Percentiles rank a stretch among this genome's conserved stretches.
These are phyloP conservation scores for Scedosporium apiospermum DNA, from an alignment of 2,329 filamentous ascomycete genomes.

Conservation along the genomic window DNA sequence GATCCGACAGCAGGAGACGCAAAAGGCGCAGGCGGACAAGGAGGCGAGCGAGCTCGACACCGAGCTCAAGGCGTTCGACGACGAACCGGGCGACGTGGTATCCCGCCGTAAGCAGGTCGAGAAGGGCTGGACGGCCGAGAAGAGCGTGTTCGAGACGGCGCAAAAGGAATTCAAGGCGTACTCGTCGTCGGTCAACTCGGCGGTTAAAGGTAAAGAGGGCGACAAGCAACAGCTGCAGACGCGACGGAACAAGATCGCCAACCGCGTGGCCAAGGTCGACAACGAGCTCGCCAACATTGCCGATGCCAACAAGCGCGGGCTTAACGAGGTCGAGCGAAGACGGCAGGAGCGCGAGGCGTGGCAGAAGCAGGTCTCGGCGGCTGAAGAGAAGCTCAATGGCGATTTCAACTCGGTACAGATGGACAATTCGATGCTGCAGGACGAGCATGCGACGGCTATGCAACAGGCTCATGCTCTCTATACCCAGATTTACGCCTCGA, in stretches of 20 bases:
- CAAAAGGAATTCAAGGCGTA: conserved; percentile 44
- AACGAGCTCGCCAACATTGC: conserved; percentile 62
- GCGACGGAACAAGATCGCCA: conserved; percentile 63
- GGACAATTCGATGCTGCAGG: conserved; percentile 28
- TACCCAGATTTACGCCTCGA: not conserved
- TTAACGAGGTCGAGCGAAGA: conserved; percentile 53
- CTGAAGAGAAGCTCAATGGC: conserved; percentile 33
- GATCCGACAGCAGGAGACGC: conserved; percentile 64
- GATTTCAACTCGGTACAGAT: conserved; percentile 26
- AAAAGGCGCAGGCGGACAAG: conserved; percentile 55
- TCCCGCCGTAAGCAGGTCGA: conserved; percentile 47
- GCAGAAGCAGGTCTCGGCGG: conserved; percentile 34
- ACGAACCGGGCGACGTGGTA: conserved; percentile 52
- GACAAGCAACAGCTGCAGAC: conserved; percentile 55
- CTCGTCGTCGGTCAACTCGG: conserved; percentile 53
- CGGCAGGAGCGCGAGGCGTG: conserved; percentile 39
- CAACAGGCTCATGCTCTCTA: conserved; percentile 16
- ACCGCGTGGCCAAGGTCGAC: conserved; percentile 62
- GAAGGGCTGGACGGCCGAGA: conserved; percentile 42
- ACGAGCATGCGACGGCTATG: conserved; percentile 27
- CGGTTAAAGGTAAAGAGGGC: conserved; percentile 52
- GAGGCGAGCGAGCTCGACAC: conserved; percentile 44
- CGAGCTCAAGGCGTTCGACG: conserved; percentile 52
- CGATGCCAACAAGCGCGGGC: conserved; percentile 56
- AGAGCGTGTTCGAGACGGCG: conserved; percentile 49